Base-by-base conservation (phyloP, 768 basidiomycete species). In the Lactarius sp. region DNA sequence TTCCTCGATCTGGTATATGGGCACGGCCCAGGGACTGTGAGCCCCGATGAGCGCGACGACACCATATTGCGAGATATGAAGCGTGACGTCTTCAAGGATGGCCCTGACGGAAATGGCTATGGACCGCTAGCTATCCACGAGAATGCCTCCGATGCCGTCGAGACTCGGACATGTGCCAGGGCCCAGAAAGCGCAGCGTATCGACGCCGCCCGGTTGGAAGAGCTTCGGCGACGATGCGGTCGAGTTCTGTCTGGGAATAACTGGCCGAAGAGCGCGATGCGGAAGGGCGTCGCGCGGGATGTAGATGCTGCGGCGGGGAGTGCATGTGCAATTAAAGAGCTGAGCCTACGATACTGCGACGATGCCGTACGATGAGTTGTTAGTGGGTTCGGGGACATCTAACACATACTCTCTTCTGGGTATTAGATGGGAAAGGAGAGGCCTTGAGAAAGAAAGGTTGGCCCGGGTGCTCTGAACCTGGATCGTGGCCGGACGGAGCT, bases 221-320 rank as follows among this genome's bases (percentile, higher is more conserved):
- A 98, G 84, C 73, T 99, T 99, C 96, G 33, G 97, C 97, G 41
- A 98, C 97, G 68, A 99, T 98, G 18, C 97, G 83, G 79, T 98
- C 94, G 0, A 96, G 97, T 72, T 93, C 90, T 0, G 88, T 81
- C 3, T 98, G 81, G 36, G 27, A 27, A 27, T 13, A 94, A 96
- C 10, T 96, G 86, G 75, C 98, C 97, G 59, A 99, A 79, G 0
- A 98, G 77, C 16, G 88, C 88, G 68, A 98, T 86, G 22, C 85
- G 83, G 20, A 94, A 82, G 14, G 88, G 88, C 58, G 77, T 77
- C 22, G 74, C 53, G 47, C 83, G 79, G 44, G 71, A 65, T 57
- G 73, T 68, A 3, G 73, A 71, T 2, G 81, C 78, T 12, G 82
- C 70, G 1, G 81, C 79, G 4, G 92, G 85, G 47, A 99, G 87